Evolutionary conservation across 345 rosid genomes (phyloP).

Genomic region (Gossypium turneri): DNA sequence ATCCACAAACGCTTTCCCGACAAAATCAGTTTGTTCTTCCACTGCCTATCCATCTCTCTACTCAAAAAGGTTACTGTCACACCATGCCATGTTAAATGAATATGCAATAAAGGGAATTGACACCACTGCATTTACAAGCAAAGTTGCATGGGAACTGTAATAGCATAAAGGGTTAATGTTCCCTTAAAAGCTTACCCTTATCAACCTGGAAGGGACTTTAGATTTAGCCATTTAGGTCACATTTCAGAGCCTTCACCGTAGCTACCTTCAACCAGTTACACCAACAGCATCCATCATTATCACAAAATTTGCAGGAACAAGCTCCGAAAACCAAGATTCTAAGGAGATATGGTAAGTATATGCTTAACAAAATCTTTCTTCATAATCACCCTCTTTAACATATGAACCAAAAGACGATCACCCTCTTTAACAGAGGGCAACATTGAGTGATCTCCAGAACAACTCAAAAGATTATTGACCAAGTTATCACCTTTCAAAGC

Average conservation of each 20-base stretch:
- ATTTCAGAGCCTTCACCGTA: background rate
- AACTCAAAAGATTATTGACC: background rate
- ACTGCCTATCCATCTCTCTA: conserved; percentile 15
- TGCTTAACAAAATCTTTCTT: background rate
- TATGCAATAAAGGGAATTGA: conserved; percentile 24
- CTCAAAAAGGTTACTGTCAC: too few species aligned
- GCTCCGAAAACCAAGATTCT: too few species aligned
- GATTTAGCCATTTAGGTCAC: background rate
- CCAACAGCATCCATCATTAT: too few species aligned
- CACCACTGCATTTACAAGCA: conserved; percentile 40
- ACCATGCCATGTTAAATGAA: background rate
- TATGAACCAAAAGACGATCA: background rate
- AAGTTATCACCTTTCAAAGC: background rate
- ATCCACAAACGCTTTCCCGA: conserved; percentile 71
- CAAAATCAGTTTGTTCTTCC: conserved; percentile 55
- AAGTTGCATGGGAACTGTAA: conserved; percentile 22
- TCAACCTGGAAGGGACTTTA: background rate
- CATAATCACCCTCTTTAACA: too few species aligned
- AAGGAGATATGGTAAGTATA: too few species aligned
- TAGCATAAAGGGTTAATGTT: background rate
- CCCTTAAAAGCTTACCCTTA: too few species aligned
- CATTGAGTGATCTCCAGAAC: background rate
- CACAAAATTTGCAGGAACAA: too few species aligned
- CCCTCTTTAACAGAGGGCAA: background rate
- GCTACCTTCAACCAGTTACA: too few species aligned